Conservation (phyloP, 2,329 filamentous ascomycete species). For the Fusarium sp. region DNA sequence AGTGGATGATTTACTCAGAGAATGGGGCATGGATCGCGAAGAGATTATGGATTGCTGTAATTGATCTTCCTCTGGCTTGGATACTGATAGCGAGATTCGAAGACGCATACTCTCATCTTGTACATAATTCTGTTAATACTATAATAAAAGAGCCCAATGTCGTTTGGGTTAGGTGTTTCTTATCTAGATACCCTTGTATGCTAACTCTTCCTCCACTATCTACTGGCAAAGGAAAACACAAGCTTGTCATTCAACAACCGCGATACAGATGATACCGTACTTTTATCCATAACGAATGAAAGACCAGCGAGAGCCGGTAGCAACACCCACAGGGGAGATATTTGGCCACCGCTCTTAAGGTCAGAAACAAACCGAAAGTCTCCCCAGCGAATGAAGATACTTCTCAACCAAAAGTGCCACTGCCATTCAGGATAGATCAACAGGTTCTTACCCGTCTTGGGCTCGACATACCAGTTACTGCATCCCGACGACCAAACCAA, state of each 20-base stretch:
- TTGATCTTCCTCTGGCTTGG: not conserved
- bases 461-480: not conserved
- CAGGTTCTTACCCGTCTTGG: not conserved
- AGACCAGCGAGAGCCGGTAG: not conserved
- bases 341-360: not conserved
- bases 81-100: not conserved
- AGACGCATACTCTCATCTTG: not conserved
- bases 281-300: not conserved
- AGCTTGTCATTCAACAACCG: not conserved
- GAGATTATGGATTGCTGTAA: not conserved
- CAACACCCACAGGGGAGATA: not conserved
- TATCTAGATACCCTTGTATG: not conserved
- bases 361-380: not conserved
- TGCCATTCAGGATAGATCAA: not conserved
- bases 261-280: fast-evolving
- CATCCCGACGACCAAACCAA: not conserved
- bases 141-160: fast-evolving
- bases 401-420: not conserved
- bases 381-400: not conserved
- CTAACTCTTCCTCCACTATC: not conserved
- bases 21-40: not conserved
- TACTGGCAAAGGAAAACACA: no score
- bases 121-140: not conserved
- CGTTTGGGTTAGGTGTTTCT: not conserved
- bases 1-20: not conserved